phyloP scores from a whole-genome alignment of 1,284 basidiomycete genomes.

The Taiwanofungus camphoratus region DNA sequence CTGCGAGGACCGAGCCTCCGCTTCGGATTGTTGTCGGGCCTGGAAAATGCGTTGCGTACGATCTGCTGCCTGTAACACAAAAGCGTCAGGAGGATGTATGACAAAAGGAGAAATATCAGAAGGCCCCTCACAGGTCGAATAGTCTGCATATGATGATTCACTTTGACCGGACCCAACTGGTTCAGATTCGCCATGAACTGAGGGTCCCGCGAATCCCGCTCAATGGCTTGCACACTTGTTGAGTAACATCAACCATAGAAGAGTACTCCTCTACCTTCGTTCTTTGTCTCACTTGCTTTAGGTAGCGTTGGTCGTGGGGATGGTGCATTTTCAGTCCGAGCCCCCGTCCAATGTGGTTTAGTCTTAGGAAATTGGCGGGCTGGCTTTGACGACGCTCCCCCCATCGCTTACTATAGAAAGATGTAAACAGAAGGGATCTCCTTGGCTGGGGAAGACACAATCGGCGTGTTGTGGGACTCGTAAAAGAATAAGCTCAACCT shows the following conservation, averaged over 20 bases:
- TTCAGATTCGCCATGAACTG: slow-evolving; percentile 71
- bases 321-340: slow-evolving; percentile 30
- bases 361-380: slow-evolving; percentile 57
- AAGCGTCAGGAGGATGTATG: not conserved
- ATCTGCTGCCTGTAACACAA: slow-evolving; percentile 22
- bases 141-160: slow-evolving; percentile 60
- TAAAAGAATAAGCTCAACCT: too few species aligned
- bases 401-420: slow-evolving; percentile 43
- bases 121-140: slow-evolving; percentile 45
- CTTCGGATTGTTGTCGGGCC: slow-evolving; percentile 50
- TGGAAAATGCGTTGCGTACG: slow-evolving; percentile 43
- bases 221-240: slow-evolving; percentile 43
- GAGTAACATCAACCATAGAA: not conserved
- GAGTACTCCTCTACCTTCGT: slow-evolving; percentile 34
- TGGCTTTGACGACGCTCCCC: slow-evolving; percentile 62
- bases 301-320: slow-evolving; percentile 9
- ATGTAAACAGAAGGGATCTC: not conserved
- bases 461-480: too few species aligned
- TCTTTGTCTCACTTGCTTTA: slow-evolving; percentile 48
- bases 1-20: slow-evolving; percentile 38
- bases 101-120: not conserved
- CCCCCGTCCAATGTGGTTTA: slow-evolving; percentile 49
- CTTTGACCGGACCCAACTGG: slow-evolving; percentile 65
- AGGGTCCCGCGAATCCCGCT: slow-evolving; percentile 67
- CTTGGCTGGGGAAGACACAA: not conserved